Conservation (phyloP, 768 basidiomycete genomes). For the Suillus sp. region DNA sequence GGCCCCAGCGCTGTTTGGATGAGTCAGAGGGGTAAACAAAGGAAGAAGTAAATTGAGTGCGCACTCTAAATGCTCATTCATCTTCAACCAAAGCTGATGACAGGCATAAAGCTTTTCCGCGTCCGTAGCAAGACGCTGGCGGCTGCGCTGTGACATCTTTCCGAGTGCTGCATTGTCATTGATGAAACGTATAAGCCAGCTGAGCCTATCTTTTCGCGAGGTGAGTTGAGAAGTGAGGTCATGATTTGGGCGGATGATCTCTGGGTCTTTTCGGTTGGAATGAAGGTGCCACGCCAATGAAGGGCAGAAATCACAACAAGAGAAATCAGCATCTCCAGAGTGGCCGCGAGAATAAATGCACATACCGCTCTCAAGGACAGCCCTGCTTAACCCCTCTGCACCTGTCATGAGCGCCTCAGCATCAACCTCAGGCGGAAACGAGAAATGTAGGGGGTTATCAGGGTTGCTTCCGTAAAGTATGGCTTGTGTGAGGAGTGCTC, state of each 20-base stretch:
- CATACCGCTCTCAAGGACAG: constrained; percentile 74
- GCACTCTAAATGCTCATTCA: constrained; percentile 69
- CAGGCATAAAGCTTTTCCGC: constrained; percentile 87
- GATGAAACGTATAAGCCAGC: constrained; percentile 87
- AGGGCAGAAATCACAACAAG: not conserved
- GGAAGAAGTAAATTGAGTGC: constrained; percentile 22
- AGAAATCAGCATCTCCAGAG: not conserved
- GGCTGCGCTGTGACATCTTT: constrained; percentile 82
- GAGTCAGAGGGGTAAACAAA: constrained; percentile 6
- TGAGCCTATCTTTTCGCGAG: constrained; percentile 72
- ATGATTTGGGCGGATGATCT: constrained; percentile 72
- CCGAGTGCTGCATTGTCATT: constrained; percentile 80
- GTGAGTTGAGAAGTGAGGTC: constrained; percentile 80
- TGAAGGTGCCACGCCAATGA: not conserved
- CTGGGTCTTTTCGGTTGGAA: constrained; percentile 45
- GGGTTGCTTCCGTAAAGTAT: constrained; percentile 74
- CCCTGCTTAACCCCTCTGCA: constrained; percentile 72
- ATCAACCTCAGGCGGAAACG: constrained; percentile 79
- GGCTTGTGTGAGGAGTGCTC: constrained; percentile 81
- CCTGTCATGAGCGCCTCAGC: constrained; percentile 79
- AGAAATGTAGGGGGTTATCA: constrained; percentile 80
- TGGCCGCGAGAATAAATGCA: not conserved
- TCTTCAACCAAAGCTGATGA: constrained; percentile 77
- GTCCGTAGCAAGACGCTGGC: constrained; percentile 75
- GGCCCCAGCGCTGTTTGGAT: constrained; percentile 49